A percentile compares a stretch with the other conserved stretches of the same genome.
Conservation (phyloP, 192 early-diverging fungal species). For the Coemansia sp. region DNA sequence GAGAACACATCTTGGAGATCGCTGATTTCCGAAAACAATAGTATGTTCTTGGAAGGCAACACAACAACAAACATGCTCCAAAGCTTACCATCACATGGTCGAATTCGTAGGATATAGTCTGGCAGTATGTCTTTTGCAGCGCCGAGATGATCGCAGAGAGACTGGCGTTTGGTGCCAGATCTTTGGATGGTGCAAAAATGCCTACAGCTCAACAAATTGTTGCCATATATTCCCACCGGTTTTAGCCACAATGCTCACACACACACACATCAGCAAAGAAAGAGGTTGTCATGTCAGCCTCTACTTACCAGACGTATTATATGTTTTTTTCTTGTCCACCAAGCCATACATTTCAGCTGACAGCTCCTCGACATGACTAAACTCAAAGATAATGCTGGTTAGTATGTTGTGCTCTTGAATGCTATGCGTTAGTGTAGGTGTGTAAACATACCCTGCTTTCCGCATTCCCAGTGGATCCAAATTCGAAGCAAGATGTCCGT, state of each 20-base stretch:
- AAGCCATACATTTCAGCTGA: conserved; percentile 66
- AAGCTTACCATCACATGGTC: conserved; percentile 69
- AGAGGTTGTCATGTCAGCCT: background rate
- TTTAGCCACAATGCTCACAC: conserved; percentile 7
- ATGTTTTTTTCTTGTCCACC: conserved; percentile 56
- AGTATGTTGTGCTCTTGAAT: no score
- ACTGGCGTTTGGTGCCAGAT: conserved; percentile 10
- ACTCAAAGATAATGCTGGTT: background rate
- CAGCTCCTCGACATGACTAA: conserved; percentile 55
- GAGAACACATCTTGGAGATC: no score
- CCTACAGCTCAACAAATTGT: no score
- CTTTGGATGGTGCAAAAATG: conserved; percentile 24
- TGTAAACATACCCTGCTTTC: conserved; percentile 51
- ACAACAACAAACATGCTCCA: background rate
- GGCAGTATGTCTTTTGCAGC: conserved; percentile 70
- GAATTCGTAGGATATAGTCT: conserved; percentile 91
- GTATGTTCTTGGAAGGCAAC: no score
- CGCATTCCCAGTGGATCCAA: conserved; percentile 83
- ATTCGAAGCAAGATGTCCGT: conserved; percentile 78
- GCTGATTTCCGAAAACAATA: no score
- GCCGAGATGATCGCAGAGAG: conserved; percentile 27
- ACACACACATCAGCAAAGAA: background rate
- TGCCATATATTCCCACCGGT: no score
- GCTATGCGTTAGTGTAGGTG: no score
- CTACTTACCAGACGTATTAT: conserved; percentile 31